Evolutionary conservation across 2,329 filamentous ascomycete genomes (phyloP).

Genomic region (Sphaerostilbella broomeana): DNA sequence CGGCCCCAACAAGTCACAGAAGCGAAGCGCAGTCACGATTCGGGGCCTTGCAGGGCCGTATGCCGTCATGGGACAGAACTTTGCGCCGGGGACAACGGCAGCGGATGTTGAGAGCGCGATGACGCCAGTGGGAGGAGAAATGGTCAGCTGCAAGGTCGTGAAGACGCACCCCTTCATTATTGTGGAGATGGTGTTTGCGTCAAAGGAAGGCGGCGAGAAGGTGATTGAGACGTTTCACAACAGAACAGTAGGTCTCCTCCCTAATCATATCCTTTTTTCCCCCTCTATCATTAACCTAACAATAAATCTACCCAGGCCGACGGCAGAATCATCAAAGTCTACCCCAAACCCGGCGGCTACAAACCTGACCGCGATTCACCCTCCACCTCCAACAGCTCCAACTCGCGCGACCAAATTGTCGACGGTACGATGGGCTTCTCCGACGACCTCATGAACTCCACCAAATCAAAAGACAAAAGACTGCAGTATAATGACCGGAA

Average conservation of each 20-base stretch:
- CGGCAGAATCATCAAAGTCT: constrained; percentile 66
- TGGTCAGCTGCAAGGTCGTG: constrained; percentile 61
- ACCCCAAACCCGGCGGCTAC: constrained; percentile 52
- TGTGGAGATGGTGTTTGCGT: constrained; percentile 69
- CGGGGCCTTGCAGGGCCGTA: constrained; percentile 67
- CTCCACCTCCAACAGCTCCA: constrained; percentile 21
- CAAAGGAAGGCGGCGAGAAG: constrained; percentile 63
- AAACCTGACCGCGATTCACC: constrained; percentile 44
- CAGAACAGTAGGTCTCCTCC: constrained; percentile 54
- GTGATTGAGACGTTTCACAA: constrained; percentile 73
- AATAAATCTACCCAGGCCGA: constrained; percentile 51
- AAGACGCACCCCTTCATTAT: constrained; percentile 65
- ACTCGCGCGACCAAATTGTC: constrained; percentile 35
- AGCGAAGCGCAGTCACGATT: constrained; percentile 50
- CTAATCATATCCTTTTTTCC: neutral
- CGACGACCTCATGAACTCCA: constrained; percentile 40
- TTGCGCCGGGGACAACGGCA: constrained; percentile 72
- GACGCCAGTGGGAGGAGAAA: constrained; percentile 64
- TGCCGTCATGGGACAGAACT: constrained; percentile 71
- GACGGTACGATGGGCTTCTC: constrained; percentile 51
- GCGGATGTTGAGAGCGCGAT: constrained; percentile 79
- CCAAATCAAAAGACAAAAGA: constrained; percentile 24
- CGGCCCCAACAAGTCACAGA: constrained; percentile 15
- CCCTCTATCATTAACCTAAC: neutral
- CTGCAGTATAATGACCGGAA: constrained; percentile 44